These are phyloP conservation scores for Fragosphaeria purpurea DNA, from an alignment of 2,329 filamentous ascomycete species.

Conservation along the genomic window DNA sequence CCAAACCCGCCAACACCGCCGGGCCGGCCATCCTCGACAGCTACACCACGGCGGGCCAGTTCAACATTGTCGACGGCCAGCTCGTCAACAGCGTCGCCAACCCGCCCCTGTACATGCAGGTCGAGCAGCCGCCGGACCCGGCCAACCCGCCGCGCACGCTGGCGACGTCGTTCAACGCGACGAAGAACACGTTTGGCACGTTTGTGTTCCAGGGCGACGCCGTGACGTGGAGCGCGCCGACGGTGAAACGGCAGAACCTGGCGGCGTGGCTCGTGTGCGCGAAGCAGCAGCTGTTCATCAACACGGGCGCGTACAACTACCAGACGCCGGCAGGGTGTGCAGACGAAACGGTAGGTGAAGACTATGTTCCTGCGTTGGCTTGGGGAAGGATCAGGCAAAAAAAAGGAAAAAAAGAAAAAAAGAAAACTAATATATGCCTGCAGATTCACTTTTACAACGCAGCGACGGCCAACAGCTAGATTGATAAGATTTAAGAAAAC, in stretches of 20 bases:
- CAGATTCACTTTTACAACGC: conserved; percentile 34
- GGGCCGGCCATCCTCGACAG: conserved; percentile 41
- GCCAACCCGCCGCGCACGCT: conserved; percentile 32
- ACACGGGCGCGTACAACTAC: conserved; percentile 49
- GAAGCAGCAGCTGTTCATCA: conserved; percentile 42
- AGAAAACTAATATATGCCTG: too few species aligned
- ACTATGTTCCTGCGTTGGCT: too few species aligned
- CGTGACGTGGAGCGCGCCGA: conserved; percentile 40
- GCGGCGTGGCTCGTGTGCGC: conserved; percentile 51
- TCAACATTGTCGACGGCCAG: conserved; percentile 45
- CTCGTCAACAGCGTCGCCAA: conserved; percentile 39
- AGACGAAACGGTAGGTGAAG: conserved; percentile 43
- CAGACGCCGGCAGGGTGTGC: conserved; percentile 46
- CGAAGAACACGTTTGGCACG: conserved; percentile 42
- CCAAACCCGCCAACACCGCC: conserved; percentile 30
- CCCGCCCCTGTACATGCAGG: conserved; percentile 34
- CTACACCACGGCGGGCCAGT: conserved; percentile 46
- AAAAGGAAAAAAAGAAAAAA: not conserved
- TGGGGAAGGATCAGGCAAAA: too few species aligned
- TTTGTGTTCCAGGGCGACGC: conserved; percentile 51
- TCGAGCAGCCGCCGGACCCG: conserved; percentile 33
- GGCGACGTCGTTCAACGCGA: conserved; percentile 38
- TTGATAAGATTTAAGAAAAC: too few species aligned
- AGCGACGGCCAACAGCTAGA: conserved; percentile 9
- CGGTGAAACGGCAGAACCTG: conserved; percentile 41